These are phyloP conservation scores for Tremella mesenterica DNA, from an alignment of 768 basidiomycete species.

Conservation along the genomic window DNA sequence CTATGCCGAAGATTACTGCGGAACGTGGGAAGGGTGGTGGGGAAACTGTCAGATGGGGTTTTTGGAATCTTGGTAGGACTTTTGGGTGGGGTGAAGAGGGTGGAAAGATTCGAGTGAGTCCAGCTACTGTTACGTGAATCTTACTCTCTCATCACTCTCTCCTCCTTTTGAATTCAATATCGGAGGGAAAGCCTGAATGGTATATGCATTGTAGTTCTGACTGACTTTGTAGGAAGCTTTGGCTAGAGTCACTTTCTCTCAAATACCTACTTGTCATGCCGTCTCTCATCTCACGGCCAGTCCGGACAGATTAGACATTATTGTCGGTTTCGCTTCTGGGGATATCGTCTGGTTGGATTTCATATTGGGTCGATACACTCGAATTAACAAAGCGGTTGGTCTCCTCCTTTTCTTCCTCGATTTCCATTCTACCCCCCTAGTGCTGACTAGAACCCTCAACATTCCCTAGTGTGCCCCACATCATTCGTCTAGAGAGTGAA, in stretches of 20 bases:
- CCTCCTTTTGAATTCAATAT: neutral
- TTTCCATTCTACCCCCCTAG: neutral
- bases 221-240: conserved; percentile 62
- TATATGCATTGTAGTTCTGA: conserved; percentile 1
- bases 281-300: conserved; percentile 71
- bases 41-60: conserved; percentile 67
- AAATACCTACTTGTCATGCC: conserved; percentile 82
- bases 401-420: neutral
- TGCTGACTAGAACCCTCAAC: neutral
- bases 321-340: conserved; percentile 89
- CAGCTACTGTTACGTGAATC: no score
- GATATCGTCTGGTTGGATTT: conserved; percentile 91
- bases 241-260: conserved; percentile 72
- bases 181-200: no score
- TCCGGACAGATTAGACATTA: conserved; percentile 68
- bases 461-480: no score
- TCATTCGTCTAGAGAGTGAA: no score
- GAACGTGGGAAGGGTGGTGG: conserved; percentile 59
- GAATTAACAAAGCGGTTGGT: conserved; percentile 43
- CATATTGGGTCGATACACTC: conserved; percentile 36
- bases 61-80: conserved; percentile 77
- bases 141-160: no score
- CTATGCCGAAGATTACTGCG: conserved; percentile 60
- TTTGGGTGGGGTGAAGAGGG: conserved; percentile 81
- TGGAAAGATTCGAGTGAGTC: conserved; percentile 67